Percentiles rank a stretch among this genome's conserved stretches.
Conservation (phyloP, 2,329 filamentous ascomycete species). For the Neonectria hederae region DNA sequence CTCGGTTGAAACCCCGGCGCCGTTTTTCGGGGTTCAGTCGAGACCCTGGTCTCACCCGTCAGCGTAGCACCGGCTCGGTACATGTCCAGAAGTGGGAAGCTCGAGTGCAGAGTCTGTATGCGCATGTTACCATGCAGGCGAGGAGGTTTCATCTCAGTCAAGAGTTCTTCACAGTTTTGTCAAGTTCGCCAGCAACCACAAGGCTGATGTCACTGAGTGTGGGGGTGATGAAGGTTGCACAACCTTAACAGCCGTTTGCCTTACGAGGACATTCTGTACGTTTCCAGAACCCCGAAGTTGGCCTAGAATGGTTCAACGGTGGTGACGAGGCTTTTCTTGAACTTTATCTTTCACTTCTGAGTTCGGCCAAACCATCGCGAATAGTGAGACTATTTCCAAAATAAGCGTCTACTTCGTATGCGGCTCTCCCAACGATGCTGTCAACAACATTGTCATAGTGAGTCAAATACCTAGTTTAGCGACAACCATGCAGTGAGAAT, state of each 20-base stretch:
- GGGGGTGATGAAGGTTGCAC: conserved; percentile 1
- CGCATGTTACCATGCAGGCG: conserved; percentile 16
- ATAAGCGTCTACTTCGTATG: background rate
- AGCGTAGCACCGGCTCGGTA: conserved; percentile 17
- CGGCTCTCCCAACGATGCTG: background rate
- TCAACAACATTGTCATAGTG: background rate
- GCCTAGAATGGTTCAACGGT: conserved; percentile 9
- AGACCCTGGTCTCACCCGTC: conserved; percentile 11
- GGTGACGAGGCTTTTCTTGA: conserved; percentile 1
- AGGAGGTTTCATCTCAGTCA: conserved; percentile 19
- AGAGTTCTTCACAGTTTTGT: conserved; percentile 14
- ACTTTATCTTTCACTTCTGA: background rate
- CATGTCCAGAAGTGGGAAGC: conserved; percentile 12
- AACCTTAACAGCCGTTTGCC: conserved; percentile 1
- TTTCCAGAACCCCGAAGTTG: conserved; percentile 20
- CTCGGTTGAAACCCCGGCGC: conserved; percentile 3
- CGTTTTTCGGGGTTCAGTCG: background rate
- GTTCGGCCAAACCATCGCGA: background rate
- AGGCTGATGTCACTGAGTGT: conserved; percentile 11
- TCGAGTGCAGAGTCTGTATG: conserved; percentile 9
- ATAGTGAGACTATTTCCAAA: conserved; percentile 8
- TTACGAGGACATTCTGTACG: conserved; percentile 1
- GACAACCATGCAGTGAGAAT: background rate
- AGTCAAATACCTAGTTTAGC: background rate
- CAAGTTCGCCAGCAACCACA: conserved; percentile 7